phyloP scores from a whole-genome alignment of 2,329 filamentous ascomycete species.

The Coniella vitis region DNA sequence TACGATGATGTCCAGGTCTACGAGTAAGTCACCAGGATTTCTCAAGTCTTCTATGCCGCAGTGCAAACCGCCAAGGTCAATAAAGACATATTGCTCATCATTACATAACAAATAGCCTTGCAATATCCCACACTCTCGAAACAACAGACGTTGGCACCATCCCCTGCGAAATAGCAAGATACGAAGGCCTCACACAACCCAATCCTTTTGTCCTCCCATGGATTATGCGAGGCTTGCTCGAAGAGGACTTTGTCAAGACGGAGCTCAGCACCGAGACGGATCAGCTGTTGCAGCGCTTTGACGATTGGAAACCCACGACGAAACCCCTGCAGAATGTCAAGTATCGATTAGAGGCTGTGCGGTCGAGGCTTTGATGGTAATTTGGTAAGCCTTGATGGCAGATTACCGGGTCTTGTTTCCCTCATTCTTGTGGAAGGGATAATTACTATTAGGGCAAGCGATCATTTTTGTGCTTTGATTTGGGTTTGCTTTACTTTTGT shows the following conservation, averaged over 20 bases:
- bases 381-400: neutral
- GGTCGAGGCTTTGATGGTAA: conserved; percentile 62
- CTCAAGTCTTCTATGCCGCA: neutral
- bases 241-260: conserved; percentile 83
- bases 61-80: neutral
- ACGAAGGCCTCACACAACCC: conserved; percentile 43
- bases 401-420: too few relatives aligned
- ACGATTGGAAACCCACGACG: conserved; percentile 83
- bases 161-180: conserved; percentile 44
- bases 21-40: conserved; percentile 40
- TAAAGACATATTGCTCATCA: neutral
- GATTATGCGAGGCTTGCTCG: conserved; percentile 88
- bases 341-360: conserved; percentile 84
- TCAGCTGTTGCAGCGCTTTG: conserved; percentile 78
- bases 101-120: conserved; percentile 51
- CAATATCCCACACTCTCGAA: conserved; percentile 66
- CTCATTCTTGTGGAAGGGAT: too few relatives aligned
- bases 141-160: conserved; percentile 50
- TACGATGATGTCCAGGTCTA: conserved; percentile 90
- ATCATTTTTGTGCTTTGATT: neutral
- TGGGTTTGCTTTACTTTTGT: neutral
- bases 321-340: conserved; percentile 95
- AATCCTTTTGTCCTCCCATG: conserved; percentile 93
- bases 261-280: conserved; percentile 71
- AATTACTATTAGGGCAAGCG: too few relatives aligned